These are phyloP conservation scores for Russula emetica DNA, from an alignment of 768 basidiomycete genomes.

Conservation along the genomic window DNA sequence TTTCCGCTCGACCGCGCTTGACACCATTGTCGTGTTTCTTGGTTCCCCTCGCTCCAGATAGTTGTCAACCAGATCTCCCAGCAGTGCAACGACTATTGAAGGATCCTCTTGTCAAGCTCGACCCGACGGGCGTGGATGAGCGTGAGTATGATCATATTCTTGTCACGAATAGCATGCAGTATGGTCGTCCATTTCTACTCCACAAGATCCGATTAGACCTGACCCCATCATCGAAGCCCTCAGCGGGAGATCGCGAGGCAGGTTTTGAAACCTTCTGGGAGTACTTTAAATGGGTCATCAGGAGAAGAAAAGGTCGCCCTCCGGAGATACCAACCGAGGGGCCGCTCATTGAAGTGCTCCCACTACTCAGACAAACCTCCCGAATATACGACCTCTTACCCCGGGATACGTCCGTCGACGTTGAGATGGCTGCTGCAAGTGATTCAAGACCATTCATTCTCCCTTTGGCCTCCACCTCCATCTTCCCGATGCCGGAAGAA, in stretches of 20 bases:
- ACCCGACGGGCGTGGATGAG: slow-evolving; percentile 55
- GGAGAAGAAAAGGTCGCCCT: slow-evolving; percentile 43
- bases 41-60: slow-evolving; percentile 53
- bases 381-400: slow-evolving; percentile 38
- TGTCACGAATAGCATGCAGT: slow-evolving; percentile 51
- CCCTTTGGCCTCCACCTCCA: slow-evolving; percentile 47
- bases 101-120: slow-evolving; percentile 46
- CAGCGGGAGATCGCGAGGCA: slow-evolving; percentile 47
- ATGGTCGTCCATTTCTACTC: slow-evolving; percentile 54
- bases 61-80: slow-evolving; percentile 50
- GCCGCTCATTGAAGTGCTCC: slow-evolving; percentile 54
- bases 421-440: slow-evolving; percentile 4
- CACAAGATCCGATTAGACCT: slow-evolving; percentile 60
- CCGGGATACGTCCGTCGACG: slow-evolving; percentile 21
- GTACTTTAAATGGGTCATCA: slow-evolving; percentile 50
- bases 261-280: slow-evolving; percentile 51
- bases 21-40: slow-evolving; percentile 57
- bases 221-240: slow-evolving; percentile 57
- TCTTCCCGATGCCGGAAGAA: slow-evolving; percentile 49
- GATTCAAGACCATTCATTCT: slow-evolving; percentile 33
- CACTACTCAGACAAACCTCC: slow-evolving; percentile 41
- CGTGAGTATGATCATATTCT: slow-evolving; percentile 48
- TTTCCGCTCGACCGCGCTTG: slow-evolving; percentile 54
- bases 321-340: slow-evolving; percentile 51
- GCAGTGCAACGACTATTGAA: slow-evolving; percentile 49